phyloP scores from a whole-genome alignment of 2,329 filamentous ascomycete species.

The Ophiognomonia clavigignenti-juglandacearum region DNA sequence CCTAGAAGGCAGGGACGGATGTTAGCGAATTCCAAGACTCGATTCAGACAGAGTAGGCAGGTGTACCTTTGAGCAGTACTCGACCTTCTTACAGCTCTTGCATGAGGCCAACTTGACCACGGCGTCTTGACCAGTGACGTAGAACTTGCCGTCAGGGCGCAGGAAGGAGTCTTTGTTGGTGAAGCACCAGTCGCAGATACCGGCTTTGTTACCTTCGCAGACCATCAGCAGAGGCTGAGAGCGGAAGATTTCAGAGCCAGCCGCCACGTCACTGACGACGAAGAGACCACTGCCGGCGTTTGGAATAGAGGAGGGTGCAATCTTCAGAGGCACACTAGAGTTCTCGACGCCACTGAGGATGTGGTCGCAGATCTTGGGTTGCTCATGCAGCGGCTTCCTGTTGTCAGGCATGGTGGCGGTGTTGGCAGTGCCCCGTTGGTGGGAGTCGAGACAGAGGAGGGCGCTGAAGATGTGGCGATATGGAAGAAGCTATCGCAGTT shows the following conservation, averaged over 20 bases:
- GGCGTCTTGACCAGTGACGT: neutral
- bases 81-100: conserved; percentile 20
- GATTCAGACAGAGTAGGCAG: too few species aligned
- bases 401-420: conserved; percentile 4
- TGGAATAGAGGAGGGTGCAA: conserved; percentile 16
- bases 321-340: neutral
- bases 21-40: neutral
- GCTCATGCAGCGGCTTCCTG: conserved; percentile 6
- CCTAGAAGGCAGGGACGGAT: conserved; percentile 10
- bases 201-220: conserved; percentile 13
- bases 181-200: conserved; percentile 25
- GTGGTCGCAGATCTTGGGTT: conserved; percentile 8
- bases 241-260: conserved; percentile 24
- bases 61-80: conserved; percentile 26
- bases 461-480: too few species aligned
- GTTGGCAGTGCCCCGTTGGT: neutral
- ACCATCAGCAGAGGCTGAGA: conserved; percentile 17
- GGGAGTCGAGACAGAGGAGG: neutral
- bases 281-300: conserved; percentile 24
- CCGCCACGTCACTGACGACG: conserved; percentile 11
- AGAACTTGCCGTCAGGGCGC: conserved; percentile 10
- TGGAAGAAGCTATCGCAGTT: too few species aligned
- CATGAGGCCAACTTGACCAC: conserved; percentile 16
- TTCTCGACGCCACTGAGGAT: conserved; percentile 3
- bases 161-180: conserved; percentile 11